Base-by-base conservation (phyloP, 345 rosid genomes). In the Reutealis trisperma region DNA sequence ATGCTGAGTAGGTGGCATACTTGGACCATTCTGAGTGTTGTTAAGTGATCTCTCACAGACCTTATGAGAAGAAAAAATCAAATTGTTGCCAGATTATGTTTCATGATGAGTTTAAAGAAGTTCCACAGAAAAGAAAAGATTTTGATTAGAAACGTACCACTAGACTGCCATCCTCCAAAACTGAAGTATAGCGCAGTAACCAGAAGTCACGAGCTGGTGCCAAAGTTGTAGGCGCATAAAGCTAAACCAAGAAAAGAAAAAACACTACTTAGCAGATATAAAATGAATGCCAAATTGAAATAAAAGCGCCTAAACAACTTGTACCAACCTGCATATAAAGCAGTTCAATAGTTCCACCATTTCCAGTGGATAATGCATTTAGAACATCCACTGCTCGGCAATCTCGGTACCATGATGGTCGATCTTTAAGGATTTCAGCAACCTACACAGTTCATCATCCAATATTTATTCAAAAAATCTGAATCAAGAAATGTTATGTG, bases 171-270 rank as follows among this genome's bases (percentile, higher is more conserved):
- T 96, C 99, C 86, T 96, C 99, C 83, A 96, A 77, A 70, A 96
- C 91, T 79, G 98, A 94, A 64, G 99, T 94, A 67, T 94, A 96
- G 67, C 98, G 98, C 78, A 96, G 80, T 84, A 94, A 77, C 99
- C 98, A 94, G 91, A 96, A 94, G 83, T 96, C 98, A 5, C 98
- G 99, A 67, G 98, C 98, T 41, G 98, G 98, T 8, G 98, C 98
- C 88, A 96, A 85, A 14, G 99, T 96, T 11, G 99, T 96, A 30
- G 98, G 98, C 16, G 99, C 98, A 88, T 94, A 96, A 84, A 92
- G 97, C 99, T 96, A 77, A 71, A 83, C 69, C 65, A 59, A 67
- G 12, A 45, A 27, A 9, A 8, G 21, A 21, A 59, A 25, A 58
- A 61, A 78, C 72, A 78, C 5, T 45, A 67, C 14, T 47, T 21